These are phyloP conservation scores for Schizonepeta tenuifolia DNA, from an alignment of 257 asterid genomes.

Conservation along the genomic window DNA sequence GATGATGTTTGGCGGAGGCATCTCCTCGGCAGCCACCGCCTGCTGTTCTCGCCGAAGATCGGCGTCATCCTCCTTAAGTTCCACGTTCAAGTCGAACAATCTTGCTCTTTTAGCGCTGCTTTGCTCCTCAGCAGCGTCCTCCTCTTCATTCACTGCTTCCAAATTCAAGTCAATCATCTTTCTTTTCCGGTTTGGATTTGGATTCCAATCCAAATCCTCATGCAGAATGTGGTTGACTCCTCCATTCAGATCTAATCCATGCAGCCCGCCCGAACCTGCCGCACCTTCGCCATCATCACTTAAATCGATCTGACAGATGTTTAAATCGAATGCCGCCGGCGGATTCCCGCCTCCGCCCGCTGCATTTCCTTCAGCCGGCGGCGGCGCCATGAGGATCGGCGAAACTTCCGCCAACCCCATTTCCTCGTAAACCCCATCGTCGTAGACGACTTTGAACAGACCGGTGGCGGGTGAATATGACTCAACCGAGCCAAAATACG, in stretches of 20 bases:
- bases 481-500: conserved; percentile 52
- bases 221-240: conserved; percentile 36
- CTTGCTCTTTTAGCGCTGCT: conserved; percentile 34
- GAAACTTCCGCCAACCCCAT: conserved; percentile 49
- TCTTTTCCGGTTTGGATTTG: conserved; percentile 31
- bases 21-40: too few relatives aligned
- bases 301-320: conserved; percentile 6
- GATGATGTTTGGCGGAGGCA: too few relatives aligned
- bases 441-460: conserved; percentile 58
- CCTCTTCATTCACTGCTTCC: conserved; percentile 45
- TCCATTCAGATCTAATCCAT: conserved; percentile 58
- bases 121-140: conserved; percentile 22
- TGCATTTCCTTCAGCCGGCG: too few relatives aligned
- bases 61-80: conserved; percentile 45
- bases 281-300: conserved; percentile 34
- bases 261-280: conserved; percentile 44
- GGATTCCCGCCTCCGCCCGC: conserved; percentile 6
- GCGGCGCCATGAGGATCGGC: conserved; percentile 43
- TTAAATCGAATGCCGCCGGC: conserved; percentile 39
- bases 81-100: conserved; percentile 76
- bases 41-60: too few relatives aligned
- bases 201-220: conserved; percentile 9
- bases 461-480: conserved; percentile 52
- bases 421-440: conserved; percentile 66
- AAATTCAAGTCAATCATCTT: conserved; percentile 65